Evolutionary conservation across 2,329 filamentous ascomycete species (phyloP), one percentile per base, ranked within the genome.

Genomic region (Colletotrichum theobromicola): DNA sequence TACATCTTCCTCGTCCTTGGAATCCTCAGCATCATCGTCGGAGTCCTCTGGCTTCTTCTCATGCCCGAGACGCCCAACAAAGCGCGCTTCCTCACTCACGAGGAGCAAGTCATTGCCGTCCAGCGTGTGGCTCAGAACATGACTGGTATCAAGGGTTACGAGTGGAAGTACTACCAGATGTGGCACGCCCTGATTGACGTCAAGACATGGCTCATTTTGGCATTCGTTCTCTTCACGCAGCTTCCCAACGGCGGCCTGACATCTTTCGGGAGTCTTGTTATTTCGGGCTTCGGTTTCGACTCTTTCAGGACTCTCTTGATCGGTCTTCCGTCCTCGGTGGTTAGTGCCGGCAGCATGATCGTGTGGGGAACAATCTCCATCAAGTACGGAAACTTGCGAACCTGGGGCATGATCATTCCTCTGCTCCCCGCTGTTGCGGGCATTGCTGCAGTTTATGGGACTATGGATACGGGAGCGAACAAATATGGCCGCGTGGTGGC

Each of bases 141-240:
- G 74, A 80, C 78, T 2, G 79, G 79, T 6, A 81, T 80, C 63
- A 78, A 80, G 75, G 77, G 77, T 7, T 77, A 79, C 16, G 72
- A 79, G 30, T 79, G 77, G 75, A 78, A 77, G 42, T 61, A 68
- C 15, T 79, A 79, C 60, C 78, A 80, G 62, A 76, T 78, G 26
- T 73, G 75, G 68, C 77, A 80, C 64, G 72, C 77, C 12, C 4
- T 76, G 63, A 70, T 72, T 32, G 77, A 78, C 21, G 66, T 67
- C 30, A 77, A 75, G 68, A 71, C 68, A 7, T 75, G 72, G 72
- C 53, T 75, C 32, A 35, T 75, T 30, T 46, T 75, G 24, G 70
- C 64, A 13, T 75, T 73, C 53, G 72, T 71, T 16, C 55, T 75
- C 16, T 75, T 75, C 37, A 77, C 67, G 2, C 61, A 64, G 65